Evolutionary conservation across 768 basidiomycete species (phyloP).

Genomic region (Tylopilus subfusipes): DNA sequence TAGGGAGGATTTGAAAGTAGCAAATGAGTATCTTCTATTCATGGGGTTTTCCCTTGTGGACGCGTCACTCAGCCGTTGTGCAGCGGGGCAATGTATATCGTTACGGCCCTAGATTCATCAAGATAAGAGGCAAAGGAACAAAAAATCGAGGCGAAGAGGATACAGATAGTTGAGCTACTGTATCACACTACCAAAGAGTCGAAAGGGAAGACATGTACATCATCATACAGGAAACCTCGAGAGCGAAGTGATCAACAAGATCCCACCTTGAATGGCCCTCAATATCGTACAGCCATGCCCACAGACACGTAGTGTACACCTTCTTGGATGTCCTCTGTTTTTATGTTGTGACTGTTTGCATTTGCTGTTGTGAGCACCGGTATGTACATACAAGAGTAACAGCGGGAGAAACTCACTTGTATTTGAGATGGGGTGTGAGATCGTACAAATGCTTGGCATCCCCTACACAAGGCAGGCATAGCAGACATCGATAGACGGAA

Average conservation of each 20-base stretch:
- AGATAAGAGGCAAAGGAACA: background rate
- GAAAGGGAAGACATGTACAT: background rate
- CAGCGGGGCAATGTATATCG: no score
- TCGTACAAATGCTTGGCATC: background rate
- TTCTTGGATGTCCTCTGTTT: background rate
- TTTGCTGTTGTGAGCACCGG: background rate
- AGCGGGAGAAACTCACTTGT: background rate
- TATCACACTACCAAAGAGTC: background rate
- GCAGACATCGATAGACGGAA: background rate
- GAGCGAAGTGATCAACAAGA: background rate
- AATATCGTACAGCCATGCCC: background rate
- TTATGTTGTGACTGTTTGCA: background rate
- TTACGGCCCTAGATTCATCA: background rate
- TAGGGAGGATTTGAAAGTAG: background rate
- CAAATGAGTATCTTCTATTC: background rate
- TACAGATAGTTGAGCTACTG: no score
- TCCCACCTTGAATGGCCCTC: background rate
- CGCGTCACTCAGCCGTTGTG: background rate
- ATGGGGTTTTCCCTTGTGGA: background rate
- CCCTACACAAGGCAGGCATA: background rate
- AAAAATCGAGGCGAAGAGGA: background rate
- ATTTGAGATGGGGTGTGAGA: background rate
- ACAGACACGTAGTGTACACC: background rate
- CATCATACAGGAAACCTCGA: background rate
- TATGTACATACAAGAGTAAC: background rate